A percentile compares a stretch with the other conserved stretches of the same genome.
Evolutionary conservation across 108 stramenopile species (phyloP).

Genomic region (Asterionellopsis glacialis): DNA sequence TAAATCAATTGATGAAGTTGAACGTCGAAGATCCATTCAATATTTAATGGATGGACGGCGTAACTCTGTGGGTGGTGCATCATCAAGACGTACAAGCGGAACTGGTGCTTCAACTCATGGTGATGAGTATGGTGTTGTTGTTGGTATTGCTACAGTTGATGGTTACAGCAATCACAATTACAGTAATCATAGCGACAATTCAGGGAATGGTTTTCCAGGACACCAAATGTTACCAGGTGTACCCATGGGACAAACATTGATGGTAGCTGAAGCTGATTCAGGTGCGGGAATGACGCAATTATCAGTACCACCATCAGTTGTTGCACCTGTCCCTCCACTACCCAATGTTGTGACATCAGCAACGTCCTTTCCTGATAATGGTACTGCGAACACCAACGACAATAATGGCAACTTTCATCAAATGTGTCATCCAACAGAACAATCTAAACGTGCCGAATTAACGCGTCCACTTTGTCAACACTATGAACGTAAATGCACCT

Average conservation of each 20-base stretch:
- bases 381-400: conserved; percentile 5
- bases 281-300: too few species aligned
- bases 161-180: not conserved
- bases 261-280: too few species aligned
- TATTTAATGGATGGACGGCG: conserved; percentile 72
- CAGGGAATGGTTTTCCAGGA: not conserved
- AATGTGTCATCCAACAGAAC: conserved; percentile 14
- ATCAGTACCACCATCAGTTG: too few species aligned
- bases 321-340: too few species aligned
- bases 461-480: conserved; percentile 58
- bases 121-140: too few species aligned
- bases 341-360: not conserved
- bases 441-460: conserved; percentile 27
- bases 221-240: not conserved
- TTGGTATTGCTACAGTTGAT: too few species aligned
- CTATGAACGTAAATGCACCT: conserved; percentile 76
- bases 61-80: conserved; percentile 7
- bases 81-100: conserved; percentile 3
- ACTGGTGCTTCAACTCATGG: not conserved
- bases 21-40: conserved; percentile 62
- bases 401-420: conserved; percentile 11
- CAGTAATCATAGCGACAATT: not conserved
- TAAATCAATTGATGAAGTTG: conserved; percentile 33
- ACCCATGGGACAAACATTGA: not conserved
- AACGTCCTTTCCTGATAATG: not conserved